These are phyloP conservation scores for Prunus mume DNA, from an alignment of 306 rosid species.

Conservation along the genomic window DNA sequence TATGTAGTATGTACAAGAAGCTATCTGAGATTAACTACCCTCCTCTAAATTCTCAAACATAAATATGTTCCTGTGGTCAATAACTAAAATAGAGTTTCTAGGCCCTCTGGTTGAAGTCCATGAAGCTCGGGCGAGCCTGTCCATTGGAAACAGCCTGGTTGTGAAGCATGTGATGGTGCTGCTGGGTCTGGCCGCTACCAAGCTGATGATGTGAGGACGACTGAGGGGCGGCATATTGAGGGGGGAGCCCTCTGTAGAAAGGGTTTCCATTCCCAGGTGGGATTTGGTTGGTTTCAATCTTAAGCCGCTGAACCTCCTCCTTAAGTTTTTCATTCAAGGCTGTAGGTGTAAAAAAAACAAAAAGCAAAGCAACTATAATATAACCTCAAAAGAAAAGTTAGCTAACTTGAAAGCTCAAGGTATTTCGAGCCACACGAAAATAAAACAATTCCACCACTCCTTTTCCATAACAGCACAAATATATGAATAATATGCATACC, in stretches of 20 bases:
- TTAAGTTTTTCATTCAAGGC: slow-evolving; percentile 77
- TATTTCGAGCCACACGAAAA: background rate
- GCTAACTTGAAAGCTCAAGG: background rate
- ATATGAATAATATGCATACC: slow-evolving; percentile 42
- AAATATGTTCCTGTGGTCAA: slow-evolving; percentile 14
- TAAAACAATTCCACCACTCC: background rate
- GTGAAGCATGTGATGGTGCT: slow-evolving; percentile 50
- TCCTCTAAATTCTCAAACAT: slow-evolving; percentile 23
- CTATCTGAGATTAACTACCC: slow-evolving; percentile 40
- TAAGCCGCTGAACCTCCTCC: slow-evolving; percentile 89
- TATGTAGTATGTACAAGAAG: slow-evolving; percentile 46
- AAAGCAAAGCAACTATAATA: background rate
- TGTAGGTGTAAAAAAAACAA: slow-evolving; percentile 21
- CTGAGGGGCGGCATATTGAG: slow-evolving; percentile 59
- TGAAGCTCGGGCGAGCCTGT: slow-evolving; percentile 45
- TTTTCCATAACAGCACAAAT: background rate
- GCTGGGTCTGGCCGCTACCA: slow-evolving; percentile 45
- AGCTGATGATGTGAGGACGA: slow-evolving; percentile 48
- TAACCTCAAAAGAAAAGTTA: background rate
- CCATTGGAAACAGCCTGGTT: slow-evolving; percentile 35
- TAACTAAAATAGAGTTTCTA: background rate
- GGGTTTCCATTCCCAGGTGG: slow-evolving; percentile 50
- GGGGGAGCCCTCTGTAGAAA: slow-evolving; percentile 52
- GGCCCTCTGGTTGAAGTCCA: slow-evolving; percentile 51
- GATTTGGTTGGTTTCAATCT: slow-evolving; percentile 51